phyloP scores from a whole-genome alignment of 768 basidiomycete species.

The Xerocomellus intermedius region DNA sequence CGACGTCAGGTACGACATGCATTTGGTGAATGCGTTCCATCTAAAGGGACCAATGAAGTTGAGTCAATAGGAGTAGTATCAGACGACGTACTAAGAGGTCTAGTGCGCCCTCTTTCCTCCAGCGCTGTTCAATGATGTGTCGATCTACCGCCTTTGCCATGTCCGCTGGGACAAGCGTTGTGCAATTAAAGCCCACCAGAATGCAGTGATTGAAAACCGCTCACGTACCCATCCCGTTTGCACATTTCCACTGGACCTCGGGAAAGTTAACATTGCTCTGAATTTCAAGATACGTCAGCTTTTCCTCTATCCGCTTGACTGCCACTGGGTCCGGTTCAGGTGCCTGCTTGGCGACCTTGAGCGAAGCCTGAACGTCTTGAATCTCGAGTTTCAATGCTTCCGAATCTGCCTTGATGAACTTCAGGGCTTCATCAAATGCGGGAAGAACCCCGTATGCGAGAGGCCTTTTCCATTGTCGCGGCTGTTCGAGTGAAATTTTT shows the following conservation, averaged over 20 bases:
- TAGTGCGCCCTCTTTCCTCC: constrained; percentile 80
- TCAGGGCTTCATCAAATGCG: constrained; percentile 83
- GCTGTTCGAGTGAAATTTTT: constrained; percentile 47
- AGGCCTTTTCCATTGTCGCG: constrained; percentile 64
- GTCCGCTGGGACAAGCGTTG: constrained; percentile 45
- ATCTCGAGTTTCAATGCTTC: constrained; percentile 38
- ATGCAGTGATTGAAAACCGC: not conserved
- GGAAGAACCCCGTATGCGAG: constrained; percentile 62
- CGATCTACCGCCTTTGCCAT: constrained; percentile 69
- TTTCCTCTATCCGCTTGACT: constrained; percentile 46
- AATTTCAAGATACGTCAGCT: constrained; percentile 62
- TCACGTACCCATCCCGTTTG: constrained; percentile 74
- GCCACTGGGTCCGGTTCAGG: constrained; percentile 34
- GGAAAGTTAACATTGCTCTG: constrained; percentile 87
- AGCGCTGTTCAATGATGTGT: constrained; percentile 79
- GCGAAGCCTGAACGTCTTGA: constrained; percentile 17
- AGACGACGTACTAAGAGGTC: constrained; percentile 64
- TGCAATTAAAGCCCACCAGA: not conserved
- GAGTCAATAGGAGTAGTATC: not conserved
- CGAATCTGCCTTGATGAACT: constrained; percentile 65
- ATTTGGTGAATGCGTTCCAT: constrained; percentile 95
- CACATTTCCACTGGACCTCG: constrained; percentile 72
- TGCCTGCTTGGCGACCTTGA: constrained; percentile 23
- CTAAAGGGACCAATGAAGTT: constrained; percentile 35
- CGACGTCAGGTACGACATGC: constrained; percentile 84